A percentile compares a stretch with the other conserved stretches of the same genome.
Conservation (phyloP, 139 green algal genomes). For the Nannochloris sp. region DNA sequence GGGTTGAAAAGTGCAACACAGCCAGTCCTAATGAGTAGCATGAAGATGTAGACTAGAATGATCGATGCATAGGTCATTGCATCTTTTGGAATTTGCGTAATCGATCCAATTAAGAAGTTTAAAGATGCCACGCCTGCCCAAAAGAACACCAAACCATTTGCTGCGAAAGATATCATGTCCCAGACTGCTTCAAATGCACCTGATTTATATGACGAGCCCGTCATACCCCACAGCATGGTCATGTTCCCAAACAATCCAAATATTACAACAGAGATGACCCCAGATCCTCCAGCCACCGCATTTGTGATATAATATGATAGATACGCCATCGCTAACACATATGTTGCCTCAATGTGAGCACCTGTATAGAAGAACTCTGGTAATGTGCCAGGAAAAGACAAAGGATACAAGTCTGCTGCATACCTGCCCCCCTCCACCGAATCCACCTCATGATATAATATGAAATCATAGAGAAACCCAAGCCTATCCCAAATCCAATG, state of each 20-base stretch:
- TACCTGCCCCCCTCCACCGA: conserved; percentile 31
- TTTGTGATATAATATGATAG: conserved; percentile 70
- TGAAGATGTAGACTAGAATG: conserved; percentile 41
- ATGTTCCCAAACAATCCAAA: conserved; percentile 73
- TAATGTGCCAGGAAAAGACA: too few species aligned
- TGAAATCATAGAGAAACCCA: conserved; percentile 39
- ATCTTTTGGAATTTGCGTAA: conserved; percentile 10
- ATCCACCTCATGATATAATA: conserved; percentile 45
- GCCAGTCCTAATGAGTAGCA: conserved; percentile 36
- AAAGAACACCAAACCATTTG: conserved; percentile 78
- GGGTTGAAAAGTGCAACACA: conserved; percentile 30
- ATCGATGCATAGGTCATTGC: conserved; percentile 22
- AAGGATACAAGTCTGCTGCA: background rate
- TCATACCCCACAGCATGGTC: conserved; percentile 54
- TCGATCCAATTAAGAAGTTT: conserved; percentile 65
- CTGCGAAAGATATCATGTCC: conserved; percentile 39
- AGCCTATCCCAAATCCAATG: conserved; percentile 48
- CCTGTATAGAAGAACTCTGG: too few species aligned
- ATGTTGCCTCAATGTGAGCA: conserved; percentile 38
- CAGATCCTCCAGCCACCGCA: conserved; percentile 25
- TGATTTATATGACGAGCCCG: conserved; percentile 4
- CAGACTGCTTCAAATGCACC: conserved; percentile 33
- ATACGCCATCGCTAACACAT: conserved; percentile 66
- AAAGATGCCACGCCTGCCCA: conserved; percentile 56
- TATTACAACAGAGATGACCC: conserved; percentile 79